Base-by-base conservation (phyloP, 2,329 filamentous ascomycete species). In the Camillea tinctor region DNA sequence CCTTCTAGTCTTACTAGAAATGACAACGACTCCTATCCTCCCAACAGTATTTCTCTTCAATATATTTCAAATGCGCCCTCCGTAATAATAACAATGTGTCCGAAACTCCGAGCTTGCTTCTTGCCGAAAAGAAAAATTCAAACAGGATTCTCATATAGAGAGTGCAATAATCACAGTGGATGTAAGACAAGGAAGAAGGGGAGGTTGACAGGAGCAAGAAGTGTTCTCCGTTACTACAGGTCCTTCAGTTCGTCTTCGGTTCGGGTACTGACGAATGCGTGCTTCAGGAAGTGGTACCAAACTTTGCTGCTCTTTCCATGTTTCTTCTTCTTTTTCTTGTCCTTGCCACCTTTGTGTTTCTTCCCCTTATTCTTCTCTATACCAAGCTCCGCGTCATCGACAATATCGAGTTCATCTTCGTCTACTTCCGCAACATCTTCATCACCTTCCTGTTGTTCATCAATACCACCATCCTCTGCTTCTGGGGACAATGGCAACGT, bases 191-290 rank as follows among this genome's bases (percentile, higher is more conserved):
- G 23, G 11, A 30, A 53, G 17, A 53, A 24, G n/a, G 11, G 9
- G 20, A 53, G 8, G 8, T 30, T 7, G 26, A 30, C 6, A 30
- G 26, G 7, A 44, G 44, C 44, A 50, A 30, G 21, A 3, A 24
- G 4, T 8, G 6, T 7, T 4, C 6, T 44, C 20, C 6, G 17
- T 30, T 52, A 54, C 55, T 61, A 48, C 8, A 80, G 67, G 65
- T 81, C 76, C 69, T 83, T 77, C 40, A 96, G 79, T 49, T 94
- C 86, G 54, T 89, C 81, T 57, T 85, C 78, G 55, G 86, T 82
- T 68, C 90, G 77, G 3, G 88, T 93, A 48, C 87, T 85, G 21
- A 96, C 90, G 76, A 95, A 96, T 0, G 93, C 93, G 58, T 92
- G 86, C 60, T 80, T 75, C 24, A 96, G 77, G 72, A 96, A 97